Percentiles rank a stretch among this genome's conserved stretches.
Conservation (phyloP, 768 basidiomycete genomes). For the Phylloporus sp. region DNA sequence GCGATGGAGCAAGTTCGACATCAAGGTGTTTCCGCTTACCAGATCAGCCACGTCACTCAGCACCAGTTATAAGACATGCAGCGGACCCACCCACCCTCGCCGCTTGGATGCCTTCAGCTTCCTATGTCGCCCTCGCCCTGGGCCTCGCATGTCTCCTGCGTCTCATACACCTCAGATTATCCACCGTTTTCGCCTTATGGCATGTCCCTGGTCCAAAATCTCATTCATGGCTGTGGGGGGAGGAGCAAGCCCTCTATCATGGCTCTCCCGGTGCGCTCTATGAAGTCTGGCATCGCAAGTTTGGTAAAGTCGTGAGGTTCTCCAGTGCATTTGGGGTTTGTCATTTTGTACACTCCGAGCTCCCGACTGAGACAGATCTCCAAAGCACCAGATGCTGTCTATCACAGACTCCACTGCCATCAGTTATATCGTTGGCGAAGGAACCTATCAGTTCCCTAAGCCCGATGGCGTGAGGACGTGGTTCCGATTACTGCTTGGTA, state of each 20-base stretch:
- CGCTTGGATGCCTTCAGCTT: slow-evolving; percentile 8
- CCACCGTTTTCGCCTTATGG: slow-evolving; percentile 32
- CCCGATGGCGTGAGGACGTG: slow-evolving; percentile 59
- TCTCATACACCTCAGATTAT: slow-evolving; percentile 34
- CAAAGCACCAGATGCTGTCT: slow-evolving; percentile 54
- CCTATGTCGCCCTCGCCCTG: slow-evolving; percentile 14
- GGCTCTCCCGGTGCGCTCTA: slow-evolving; percentile 49
- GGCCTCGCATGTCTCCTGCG: slow-evolving; percentile 31
- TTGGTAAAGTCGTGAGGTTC: slow-evolving; percentile 53
- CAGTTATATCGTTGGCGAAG: slow-evolving; percentile 50
- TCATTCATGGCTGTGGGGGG: slow-evolving; percentile 56
- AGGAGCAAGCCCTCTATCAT: slow-evolving; percentile 55
- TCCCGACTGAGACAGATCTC: slow-evolving; percentile 8
- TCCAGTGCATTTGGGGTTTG: slow-evolving; percentile 54
- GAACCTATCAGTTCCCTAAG: slow-evolving; percentile 57
- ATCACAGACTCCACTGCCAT: slow-evolving; percentile 54
- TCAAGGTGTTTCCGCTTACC: slow-evolving; percentile 8
- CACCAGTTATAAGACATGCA: slow-evolving; percentile 6
- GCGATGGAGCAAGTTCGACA: slow-evolving; percentile 25
- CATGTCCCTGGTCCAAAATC: slow-evolving; percentile 50
- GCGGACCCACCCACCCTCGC: background rate
- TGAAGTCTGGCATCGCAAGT: slow-evolving; percentile 48
- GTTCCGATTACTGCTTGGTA: slow-evolving; percentile 58
- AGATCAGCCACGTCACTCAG: slow-evolving; percentile 17
- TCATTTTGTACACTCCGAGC: background rate